A percentile compares a stretch with the other conserved stretches of the same genome.
Evolutionary conservation across 768 basidiomycete genomes (phyloP).

Genomic region (Tylopilus felleus): DNA sequence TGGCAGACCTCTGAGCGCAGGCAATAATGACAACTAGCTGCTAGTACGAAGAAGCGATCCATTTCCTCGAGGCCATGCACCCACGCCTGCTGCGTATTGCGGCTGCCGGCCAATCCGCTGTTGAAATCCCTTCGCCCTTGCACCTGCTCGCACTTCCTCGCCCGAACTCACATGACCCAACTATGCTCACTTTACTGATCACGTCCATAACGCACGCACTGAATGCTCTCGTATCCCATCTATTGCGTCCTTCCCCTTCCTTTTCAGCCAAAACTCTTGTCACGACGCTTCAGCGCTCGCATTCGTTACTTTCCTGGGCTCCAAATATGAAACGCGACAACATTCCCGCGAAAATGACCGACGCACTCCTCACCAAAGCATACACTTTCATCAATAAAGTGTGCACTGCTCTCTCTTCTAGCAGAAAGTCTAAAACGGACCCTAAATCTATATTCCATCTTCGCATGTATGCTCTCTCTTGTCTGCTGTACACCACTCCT

Average conservation of each 20-base stretch:
- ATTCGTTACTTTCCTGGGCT: slow-evolving; percentile 53
- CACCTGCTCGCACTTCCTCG: slow-evolving; percentile 43
- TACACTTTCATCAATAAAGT: slow-evolving; percentile 50
- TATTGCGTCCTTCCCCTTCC: slow-evolving; percentile 16
- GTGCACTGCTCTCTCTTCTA: slow-evolving; percentile 31
- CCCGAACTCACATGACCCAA: slow-evolving; percentile 31
- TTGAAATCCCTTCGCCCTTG: slow-evolving; percentile 8
- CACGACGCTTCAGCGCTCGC: slow-evolving; percentile 25
- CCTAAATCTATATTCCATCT: slow-evolving; percentile 34
- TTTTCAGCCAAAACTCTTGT: slow-evolving; percentile 27
- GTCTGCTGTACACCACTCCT: slow-evolving; percentile 47
- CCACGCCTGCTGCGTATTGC: slow-evolving; percentile 33
- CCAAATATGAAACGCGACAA: slow-evolving; percentile 33
- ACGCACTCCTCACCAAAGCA: slow-evolving; percentile 54
- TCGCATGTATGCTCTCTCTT: slow-evolving; percentile 43
- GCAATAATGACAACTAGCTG: neutral
- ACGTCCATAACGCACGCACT: slow-evolving; percentile 59
- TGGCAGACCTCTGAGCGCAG: slow-evolving; percentile 3
- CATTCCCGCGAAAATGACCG: slow-evolving; percentile 52
- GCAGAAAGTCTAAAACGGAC: slow-evolving; percentile 10
- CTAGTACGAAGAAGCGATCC: slow-evolving; percentile 55
- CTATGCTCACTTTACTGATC: slow-evolving; percentile 51
- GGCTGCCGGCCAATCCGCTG: neutral
- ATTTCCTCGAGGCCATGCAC: slow-evolving; percentile 46
- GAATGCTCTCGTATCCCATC: slow-evolving; percentile 35